Conservation (phyloP, 2,329 filamentous ascomycete genomes). For the Trichophaea hybrida region DNA sequence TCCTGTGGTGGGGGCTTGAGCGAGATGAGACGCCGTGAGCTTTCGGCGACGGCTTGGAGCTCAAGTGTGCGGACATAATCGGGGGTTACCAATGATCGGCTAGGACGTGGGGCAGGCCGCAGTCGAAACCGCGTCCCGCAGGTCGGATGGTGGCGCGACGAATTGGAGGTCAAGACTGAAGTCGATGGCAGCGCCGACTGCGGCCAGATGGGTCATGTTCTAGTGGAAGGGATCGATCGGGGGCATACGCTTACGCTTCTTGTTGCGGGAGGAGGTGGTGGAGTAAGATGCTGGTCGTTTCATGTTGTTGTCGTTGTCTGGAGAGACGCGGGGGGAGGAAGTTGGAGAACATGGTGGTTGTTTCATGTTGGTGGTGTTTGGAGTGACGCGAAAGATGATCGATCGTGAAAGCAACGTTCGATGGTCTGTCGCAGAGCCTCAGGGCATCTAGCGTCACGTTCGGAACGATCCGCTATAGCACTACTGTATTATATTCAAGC, state of each 20-base stretch:
- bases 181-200: background rate
- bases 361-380: too few relatives aligned
- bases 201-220: background rate
- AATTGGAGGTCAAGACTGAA: background rate
- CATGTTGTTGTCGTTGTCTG: too few relatives aligned
- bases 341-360: too few relatives aligned
- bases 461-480: too few relatives aligned
- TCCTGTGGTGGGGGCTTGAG: background rate
- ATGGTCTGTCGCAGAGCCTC: too few relatives aligned
- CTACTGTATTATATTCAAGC: too few relatives aligned
- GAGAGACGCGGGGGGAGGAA: too few relatives aligned
- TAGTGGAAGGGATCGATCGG: background rate
- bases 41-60: background rate
- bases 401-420: too few relatives aligned
- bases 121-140: background rate
- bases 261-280: too few relatives aligned
- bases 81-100: background rate
- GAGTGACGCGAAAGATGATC: too few relatives aligned
- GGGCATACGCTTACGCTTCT: background rate
- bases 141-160: background rate
- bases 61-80: background rate
- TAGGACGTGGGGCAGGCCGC: background rate
- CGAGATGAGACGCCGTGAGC: background rate
- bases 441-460: too few relatives aligned
- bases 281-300: too few relatives aligned